Percentiles rank a stretch among this genome's conserved stretches.
Conservation (phyloP, 2,329 filamentous ascomycete species). For the Passalora sequoiae region DNA sequence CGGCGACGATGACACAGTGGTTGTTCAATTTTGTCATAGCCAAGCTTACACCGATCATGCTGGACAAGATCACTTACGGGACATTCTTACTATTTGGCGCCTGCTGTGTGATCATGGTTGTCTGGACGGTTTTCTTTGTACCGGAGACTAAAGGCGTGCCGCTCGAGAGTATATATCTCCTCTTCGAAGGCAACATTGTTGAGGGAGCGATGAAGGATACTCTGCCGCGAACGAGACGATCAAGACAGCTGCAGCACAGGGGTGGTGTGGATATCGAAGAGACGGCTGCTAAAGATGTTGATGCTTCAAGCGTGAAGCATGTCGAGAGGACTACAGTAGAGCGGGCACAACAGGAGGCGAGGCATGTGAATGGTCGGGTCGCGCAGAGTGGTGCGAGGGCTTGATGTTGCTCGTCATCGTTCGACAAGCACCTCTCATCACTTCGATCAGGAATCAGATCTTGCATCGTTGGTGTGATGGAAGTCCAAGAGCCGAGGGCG, state of each 20-base stretch:
- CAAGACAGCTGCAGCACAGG: conserved; percentile 34
- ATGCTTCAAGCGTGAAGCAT: conserved; percentile 9
- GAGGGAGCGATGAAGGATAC: conserved; percentile 38
- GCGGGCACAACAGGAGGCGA: too few relatives aligned
- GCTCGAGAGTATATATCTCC: conserved; percentile 38
- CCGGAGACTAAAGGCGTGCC: conserved; percentile 43
- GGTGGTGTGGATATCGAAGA: conserved; percentile 30
- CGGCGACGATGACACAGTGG: conserved; percentile 45
- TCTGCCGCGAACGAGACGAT: conserved; percentile 34
- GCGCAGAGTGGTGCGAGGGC: too few relatives aligned
- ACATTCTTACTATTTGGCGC: conserved; percentile 39
- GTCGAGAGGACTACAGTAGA: too few relatives aligned
- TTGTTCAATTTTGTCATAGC: conserved; percentile 28
- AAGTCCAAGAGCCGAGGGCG: too few relatives aligned
- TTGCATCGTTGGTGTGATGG: too few relatives aligned
- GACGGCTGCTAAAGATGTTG: conserved; percentile 18
- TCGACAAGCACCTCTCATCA: too few relatives aligned
- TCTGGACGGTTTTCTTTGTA: conserved; percentile 40
- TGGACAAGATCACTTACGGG: conserved; percentile 41
- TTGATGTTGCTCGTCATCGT: too few relatives aligned
- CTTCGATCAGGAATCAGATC: too few relatives aligned
- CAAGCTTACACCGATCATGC: conserved; percentile 38
- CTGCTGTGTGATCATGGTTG: conserved; percentile 40
- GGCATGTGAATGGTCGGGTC: too few relatives aligned
- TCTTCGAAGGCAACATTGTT: conserved; percentile 42